Base-by-base conservation (phyloP, 1,139 yeast species). In the Magnusiomyces fungicola region DNA sequence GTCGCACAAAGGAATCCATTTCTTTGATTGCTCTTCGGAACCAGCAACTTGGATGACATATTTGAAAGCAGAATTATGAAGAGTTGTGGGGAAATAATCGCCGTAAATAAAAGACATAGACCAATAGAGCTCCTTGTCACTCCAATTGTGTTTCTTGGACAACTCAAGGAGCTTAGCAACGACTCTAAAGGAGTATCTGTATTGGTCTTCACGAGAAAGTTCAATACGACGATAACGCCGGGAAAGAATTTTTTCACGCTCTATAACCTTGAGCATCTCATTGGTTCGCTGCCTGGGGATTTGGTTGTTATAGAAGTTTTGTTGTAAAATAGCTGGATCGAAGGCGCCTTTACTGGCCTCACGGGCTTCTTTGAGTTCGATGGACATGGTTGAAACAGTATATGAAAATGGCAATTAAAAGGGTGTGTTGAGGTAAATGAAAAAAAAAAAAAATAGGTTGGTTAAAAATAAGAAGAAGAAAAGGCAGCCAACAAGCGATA, bases 31-130 rank as follows among this genome's bases (percentile, higher is more conserved):
- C 19, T 43, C 40, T 3, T 43, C 40, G 3, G 46, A 43, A 3
- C 46, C 46, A 22, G 33, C 24, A 21, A 36, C 41, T 21, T 33
- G 22, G 4, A 43, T 43, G 24, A 43, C 46, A 23, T 36, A 33
- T 30, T n/a, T 43, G 41, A 43, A 43, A n/a, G 46, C 46, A 2
- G 32, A 23, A 24, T 23, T 24, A 32, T 43, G 46, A n/a, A 43
- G 41, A 16, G 23, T 25, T 2, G 23, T 36, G 14, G 46, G 46
- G 14, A 41, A 36, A 14, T 29, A 30, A 4, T 41, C 30, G 21
- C 34, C 34, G n/a, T 18, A 19, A 6, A 41, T 29, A 19, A 10
- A 36, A 2, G 24, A 29, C 24, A 23, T 21, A 18, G 44, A 34
- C 6, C 2, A 3, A 6, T 12, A 14, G 16, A 29, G 29, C 34